phyloP scores from a whole-genome alignment of 306 rosid species.

The Sindora glabra region DNA sequence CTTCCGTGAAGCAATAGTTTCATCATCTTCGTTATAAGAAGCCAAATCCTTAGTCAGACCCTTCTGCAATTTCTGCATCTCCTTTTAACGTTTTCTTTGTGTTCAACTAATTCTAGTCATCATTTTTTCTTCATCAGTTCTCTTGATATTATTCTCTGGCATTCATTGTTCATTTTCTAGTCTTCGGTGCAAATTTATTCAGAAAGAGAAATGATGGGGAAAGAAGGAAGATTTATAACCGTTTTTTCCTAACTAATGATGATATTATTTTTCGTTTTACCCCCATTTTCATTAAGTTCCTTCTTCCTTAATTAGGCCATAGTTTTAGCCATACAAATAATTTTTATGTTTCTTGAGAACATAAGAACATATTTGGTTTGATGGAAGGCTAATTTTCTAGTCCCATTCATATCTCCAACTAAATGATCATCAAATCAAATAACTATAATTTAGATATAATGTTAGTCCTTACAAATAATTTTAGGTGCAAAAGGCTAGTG shows the following conservation, averaged over 20 bases:
- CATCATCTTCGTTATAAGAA: conserved; percentile 13
- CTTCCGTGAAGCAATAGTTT: conserved; percentile 35
- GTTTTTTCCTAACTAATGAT: not conserved
- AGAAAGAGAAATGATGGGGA: not conserved
- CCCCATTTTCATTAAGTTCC: not conserved
- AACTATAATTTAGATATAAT: conserved; percentile 3
- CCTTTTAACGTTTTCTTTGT: not conserved
- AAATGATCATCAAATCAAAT: not conserved
- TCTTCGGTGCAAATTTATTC: not conserved
- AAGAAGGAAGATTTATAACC: not conserved
- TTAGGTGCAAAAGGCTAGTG: conserved; percentile 28
- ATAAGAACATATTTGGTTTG: not conserved
- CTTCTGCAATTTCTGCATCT: conserved; percentile 14
- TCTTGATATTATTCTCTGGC: not conserved
- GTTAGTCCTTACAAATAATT: conserved; percentile 23
- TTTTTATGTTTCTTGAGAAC: not conserved
- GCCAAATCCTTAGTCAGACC: not conserved
- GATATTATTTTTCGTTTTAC: not conserved
- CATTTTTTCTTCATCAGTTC: too few relatives aligned
- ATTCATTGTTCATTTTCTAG: not conserved
- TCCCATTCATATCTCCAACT: not conserved
- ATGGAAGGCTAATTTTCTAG: not conserved
- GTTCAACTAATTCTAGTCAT: too few relatives aligned
- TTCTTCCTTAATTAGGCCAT: not conserved
- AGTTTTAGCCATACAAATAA: not conserved